Evolutionary conservation across 1,284 basidiomycete species (phyloP), one percentile per base, ranked within the genome.

Genomic region (Malassezia sp.): DNA sequence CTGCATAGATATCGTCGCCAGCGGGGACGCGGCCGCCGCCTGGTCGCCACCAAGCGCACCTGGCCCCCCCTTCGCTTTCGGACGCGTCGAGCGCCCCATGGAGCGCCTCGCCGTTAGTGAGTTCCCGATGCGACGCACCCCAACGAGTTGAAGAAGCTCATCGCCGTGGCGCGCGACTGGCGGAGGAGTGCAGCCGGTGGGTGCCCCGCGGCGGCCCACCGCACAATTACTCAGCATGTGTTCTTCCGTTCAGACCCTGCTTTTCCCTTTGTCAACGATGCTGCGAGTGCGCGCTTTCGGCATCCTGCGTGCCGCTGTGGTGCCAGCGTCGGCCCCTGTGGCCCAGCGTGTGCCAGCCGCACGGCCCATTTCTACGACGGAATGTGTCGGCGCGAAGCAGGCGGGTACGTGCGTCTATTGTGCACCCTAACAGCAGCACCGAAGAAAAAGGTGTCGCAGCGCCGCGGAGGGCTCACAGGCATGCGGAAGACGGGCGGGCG

Each of bases 91-190:
- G 4, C 63, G 59, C 12, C 61, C 63, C 65, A 68, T 68, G 20
- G 63, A 62, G 14, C 63, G 54, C 14, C 49, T 52, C 22, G 15
- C 22, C 22, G 14, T 1, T 9, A 40, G 28, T 30, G 21, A 6
- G 28, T 21, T n/a, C 17, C 10, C n/a, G n/a, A 38, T 5, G 23
- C 14, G 12, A 39, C 51, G 26, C 17, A 53, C 53, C 61, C 60
- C 20, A 64, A 27, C 15, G 54, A 52, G 46, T 64, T 64, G 53
- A 64, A 60, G 51, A 64, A 64, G 37, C 60, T 62, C 61, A 64
- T 63, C 30, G 29, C 38, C 7, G n/a, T 5, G 10, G 28, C 21
- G 12, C 10, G 6, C 30, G n/a, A 21, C 37, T 17, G 18, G 14
- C 29, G 37, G 17, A 15, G 10, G 22, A 22, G 27, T 12, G 38